Evolutionary conservation across 169 alveolate genomes (phyloP).

Genomic region (Plasmodium coatneyi): DNA sequence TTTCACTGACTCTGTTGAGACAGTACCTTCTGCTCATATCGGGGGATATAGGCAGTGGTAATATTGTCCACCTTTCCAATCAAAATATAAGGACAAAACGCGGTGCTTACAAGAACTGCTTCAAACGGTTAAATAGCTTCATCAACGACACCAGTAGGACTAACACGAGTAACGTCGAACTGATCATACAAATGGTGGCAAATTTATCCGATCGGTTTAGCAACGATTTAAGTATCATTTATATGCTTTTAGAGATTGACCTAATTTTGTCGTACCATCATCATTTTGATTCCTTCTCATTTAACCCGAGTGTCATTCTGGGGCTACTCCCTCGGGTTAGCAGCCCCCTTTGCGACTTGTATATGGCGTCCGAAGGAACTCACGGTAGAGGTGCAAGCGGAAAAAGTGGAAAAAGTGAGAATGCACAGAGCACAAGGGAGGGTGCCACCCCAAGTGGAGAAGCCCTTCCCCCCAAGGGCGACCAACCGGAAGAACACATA

Average conservation of each 20-base stretch:
- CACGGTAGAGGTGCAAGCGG: background rate
- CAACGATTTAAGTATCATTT: slow-evolving; percentile 46
- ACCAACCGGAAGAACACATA: background rate
- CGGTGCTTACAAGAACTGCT: background rate
- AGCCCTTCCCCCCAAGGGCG: background rate
- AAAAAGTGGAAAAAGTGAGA: background rate
- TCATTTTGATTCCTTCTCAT: slow-evolving; percentile 42
- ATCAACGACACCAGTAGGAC: slow-evolving; percentile 18
- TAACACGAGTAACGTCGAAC: slow-evolving; percentile 25
- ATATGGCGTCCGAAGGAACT: background rate
- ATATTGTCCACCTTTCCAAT: slow-evolving; percentile 27
- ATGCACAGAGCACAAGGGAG: background rate
- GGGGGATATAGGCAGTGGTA: slow-evolving; percentile 17
- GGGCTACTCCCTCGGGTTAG: slow-evolving; percentile 9
- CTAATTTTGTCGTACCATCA: slow-evolving; percentile 29
- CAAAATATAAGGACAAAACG: slow-evolving; percentile 24
- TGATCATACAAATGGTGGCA: slow-evolving; percentile 31
- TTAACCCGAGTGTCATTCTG: slow-evolving; percentile 61
- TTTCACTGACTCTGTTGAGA: slow-evolving; percentile 24
- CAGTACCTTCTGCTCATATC: slow-evolving; percentile 58
- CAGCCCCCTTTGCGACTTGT: slow-evolving; percentile 45
- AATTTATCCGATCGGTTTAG: slow-evolving; percentile 21
- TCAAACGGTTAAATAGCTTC: slow-evolving; percentile 43
- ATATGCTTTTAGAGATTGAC: slow-evolving; percentile 36
- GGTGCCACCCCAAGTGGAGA: background rate